phyloP scores from a whole-genome alignment of 768 basidiomycete genomes.

The Boletus sp. region DNA sequence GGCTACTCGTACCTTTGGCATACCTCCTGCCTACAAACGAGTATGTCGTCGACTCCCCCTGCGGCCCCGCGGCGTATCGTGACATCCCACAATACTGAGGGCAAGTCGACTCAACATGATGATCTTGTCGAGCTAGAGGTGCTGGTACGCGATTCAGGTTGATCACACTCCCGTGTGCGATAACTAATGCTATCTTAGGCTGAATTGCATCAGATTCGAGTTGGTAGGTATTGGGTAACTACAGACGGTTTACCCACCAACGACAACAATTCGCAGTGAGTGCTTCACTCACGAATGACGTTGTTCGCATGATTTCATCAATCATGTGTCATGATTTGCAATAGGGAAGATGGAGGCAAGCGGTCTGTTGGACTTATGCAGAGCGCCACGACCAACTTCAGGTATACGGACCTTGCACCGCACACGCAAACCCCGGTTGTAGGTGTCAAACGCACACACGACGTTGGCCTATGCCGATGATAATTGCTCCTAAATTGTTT shows the following conservation, averaged over 20 bases:
- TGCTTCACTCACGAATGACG: neutral
- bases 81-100: constrained; percentile 45
- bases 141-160: neutral
- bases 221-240: neutral
- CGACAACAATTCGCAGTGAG: neutral
- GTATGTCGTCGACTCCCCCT: constrained; percentile 27
- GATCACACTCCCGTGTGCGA: neutral
- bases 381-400: neutral
- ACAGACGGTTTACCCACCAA: neutral
- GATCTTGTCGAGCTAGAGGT: constrained; percentile 31
- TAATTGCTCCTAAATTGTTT: neutral
- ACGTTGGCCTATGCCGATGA: too few relatives aligned
- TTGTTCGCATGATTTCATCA: neutral
- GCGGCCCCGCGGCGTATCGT: constrained; percentile 47
- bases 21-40: neutral
- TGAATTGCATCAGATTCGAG: neutral
- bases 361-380: neutral
- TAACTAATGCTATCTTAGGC: neutral
- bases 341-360: neutral
- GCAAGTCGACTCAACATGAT: constrained; percentile 38
- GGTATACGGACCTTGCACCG: neutral
- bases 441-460: neutral
- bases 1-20: neutral
- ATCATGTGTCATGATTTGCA: neutral
- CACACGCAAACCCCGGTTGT: neutral